Base-by-base conservation (phyloP, 225 moss, liverwort and hornwort genomes). In the Physcomitrium patens region DNA sequence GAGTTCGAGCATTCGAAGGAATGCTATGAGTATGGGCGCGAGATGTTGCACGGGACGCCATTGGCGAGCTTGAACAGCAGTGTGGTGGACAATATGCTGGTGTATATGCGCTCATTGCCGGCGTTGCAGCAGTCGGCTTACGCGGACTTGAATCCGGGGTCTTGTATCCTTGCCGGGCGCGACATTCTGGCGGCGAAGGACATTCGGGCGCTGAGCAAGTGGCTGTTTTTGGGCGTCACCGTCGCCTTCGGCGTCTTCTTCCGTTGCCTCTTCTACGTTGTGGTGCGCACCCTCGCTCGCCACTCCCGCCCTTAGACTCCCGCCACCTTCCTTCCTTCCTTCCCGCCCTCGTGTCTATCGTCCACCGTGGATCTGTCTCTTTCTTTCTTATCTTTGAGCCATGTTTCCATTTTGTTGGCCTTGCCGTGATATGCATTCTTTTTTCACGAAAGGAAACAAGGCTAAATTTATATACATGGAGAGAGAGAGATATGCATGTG, bases 191-290 rank as follows among this genome's bases (percentile, higher is more conserved):
- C 68, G 12, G 80, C 64, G 51, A 90, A 88, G 67, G 77, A 84
- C 46, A 85, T 94, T 1, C 85, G 80, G 0, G 72, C 82, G 42
- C 54, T 94, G 9, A 89, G 76, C 60, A 94, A 96, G 52, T 96
- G 96, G 96, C 22, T 58, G 41, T 94, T 92, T 51, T 64, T 94
- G 59, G 86, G 65, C 26, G 20, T 94, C 48, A 96, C 92, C 0
- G 68, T 94, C 20, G 80, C 79, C 31, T 94, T 94, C 71, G 96
- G 96, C 44, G 27, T 79, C 3, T 0, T 92, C 11, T 92, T 86
- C n/a, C 88, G 92, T 0, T 79, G 83, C 60, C 69, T 89, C 58
- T 96, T 96, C 67, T 94, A 96, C 74, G 23, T 83, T 14, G 83
- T 83, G 0, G 59, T 96, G 52, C 86, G 92, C 60, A 56, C 75